Base-by-base conservation (phyloP, 1,139 yeast genomes). In the Taiozyma onychis region DNA sequence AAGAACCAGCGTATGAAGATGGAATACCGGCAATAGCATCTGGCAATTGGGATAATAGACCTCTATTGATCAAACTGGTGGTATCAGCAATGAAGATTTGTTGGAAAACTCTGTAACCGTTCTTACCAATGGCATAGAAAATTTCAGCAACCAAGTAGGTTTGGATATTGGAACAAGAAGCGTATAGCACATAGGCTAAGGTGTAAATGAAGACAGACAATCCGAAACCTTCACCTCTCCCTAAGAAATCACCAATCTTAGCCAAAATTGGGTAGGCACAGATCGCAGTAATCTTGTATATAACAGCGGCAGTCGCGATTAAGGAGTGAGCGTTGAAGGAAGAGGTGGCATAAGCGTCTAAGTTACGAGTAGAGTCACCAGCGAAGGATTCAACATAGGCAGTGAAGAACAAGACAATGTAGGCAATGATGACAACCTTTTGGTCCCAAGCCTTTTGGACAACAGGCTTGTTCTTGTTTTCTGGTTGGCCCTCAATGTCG, bases 21-120 rank as follows among this genome's bases (percentile, higher is more conserved):
- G 66, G 66, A 43, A 62, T 54, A 14, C 61, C 58, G 18, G 64
- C 54, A 10, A 58, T 37, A 10, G 63, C 58, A 37, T 50, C 57
- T 21, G 74, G 75, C 18, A 72, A 52, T 48, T 66, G 68, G n/a
- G 70, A 62, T 54, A 63, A 66, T 3, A 71, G 52, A 22, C 73
- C 72, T 49, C 75, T 66, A 57, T 70, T 64, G 35, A 66, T 62
- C 56, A 71, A 55, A 39, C 60, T 60, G 5, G 74, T 66, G n/a
- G 72, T 69, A 51, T 72, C 75, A 14, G 74, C 73, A 44, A 72
- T 68, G 51, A 71, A 69, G 28, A 71, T 61, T 54, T 67, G 71
- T 51, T 66, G 66, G 60, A 69, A 65, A 39, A 66, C 64, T 53
- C 66, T 65, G 52, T 69, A 61, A 14, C 75, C 75, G 26, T 67